Base-by-base conservation (phyloP, 805 yeast genomes). In the Debaryomyces maramus region DNA sequence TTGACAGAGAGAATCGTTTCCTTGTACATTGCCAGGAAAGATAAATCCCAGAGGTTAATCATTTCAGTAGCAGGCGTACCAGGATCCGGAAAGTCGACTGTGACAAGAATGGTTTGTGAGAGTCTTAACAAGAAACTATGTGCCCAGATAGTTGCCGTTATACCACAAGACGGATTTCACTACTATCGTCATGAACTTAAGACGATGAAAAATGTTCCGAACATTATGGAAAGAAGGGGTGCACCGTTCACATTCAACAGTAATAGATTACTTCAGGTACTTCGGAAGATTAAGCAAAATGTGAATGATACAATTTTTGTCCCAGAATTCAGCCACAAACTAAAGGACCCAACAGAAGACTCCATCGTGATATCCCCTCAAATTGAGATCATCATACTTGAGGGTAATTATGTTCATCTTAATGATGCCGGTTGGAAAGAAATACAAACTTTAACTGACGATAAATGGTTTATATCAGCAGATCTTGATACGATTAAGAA, bases 201-300 rank as follows among this genome's bases (percentile, higher is more conserved):
- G 13, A 23, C 41, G 30, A 75, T 83, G 52, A 61, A 62, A 8
- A 75, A 85, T 45, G 72, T 85, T 0, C 64, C 52, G 3, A 60
- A 56, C 17, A 87, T 90, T 0, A 64, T 77, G 22, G 58, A 62
- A 21, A 69, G 84, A 41, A 72, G 96, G 33, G 96, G 96, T 0
- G 82, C 95, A 0, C 90, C 95, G 1, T 75, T 69, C 48, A 87
- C 96, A 0, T 89, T 88, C 62, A 89, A 88, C 52, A 75, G 83
- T 63, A 15, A 49, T 48, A 20, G 39, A 6, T 47, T 62, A 27
- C 46, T 59, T 6, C 44, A 39, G 3, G 40, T 51, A 16, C 52
- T 54, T 9, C 31, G 34, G 22, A 23, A 32, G 15, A 34, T 54
- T 14, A 40, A 39, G 14, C 32, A 41, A 32, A 27, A 15, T 23